Evolutionary conservation across 2,329 filamentous ascomycete species (phyloP), one percentile per base, ranked within the genome.

Genomic region (Thielaviopsis populi): DNA sequence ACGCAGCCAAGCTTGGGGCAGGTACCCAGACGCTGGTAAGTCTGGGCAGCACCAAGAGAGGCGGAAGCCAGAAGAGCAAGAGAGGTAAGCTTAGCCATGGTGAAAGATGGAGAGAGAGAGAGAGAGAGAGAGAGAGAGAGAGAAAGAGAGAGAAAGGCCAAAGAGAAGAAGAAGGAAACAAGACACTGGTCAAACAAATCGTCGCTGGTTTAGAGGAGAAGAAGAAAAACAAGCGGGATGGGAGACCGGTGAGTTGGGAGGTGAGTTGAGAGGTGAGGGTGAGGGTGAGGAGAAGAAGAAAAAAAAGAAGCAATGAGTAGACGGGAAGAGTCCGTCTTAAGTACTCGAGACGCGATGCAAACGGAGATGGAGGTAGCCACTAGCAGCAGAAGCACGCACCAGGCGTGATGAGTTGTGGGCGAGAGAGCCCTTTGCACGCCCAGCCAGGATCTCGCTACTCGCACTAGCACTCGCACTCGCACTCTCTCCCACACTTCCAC

Each of bases 1-100:
- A 85, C 74, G 68, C 82, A 84, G 67, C 82, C 82, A 22, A 85
- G 76, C 42, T 76, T 76, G 10, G 81, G 81, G 70, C 82, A 85
- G 30, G 78, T 78, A 67, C 82, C 82, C 19, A 84, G 75, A 61
- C 82, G 77, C 72, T 81, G 82, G 73, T 77, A 84, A 40, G 80
- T 83, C 75, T 84, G 81, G 40, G 78, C 81, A 46, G 76, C 75
- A n/a, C 41, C 43, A 17, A 64, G 41, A 27, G 59, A 43, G 42
- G 65, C 59, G 15, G 54, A 62, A 22, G 65, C 65, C 62, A 66
- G 43, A n/a, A 64, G 59, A 17, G 62, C 50, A n/a, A 66, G 59
- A 48, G 64, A 61, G 17, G 62, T 59, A 33, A 63, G 56, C 61
- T 63, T 61, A 33, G 64, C 48, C 64, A 66, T 66, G 33, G 22